Evolutionary conservation across 352 stramenopile genomes (phyloP).

Genomic region (Elongisporangium prolatum): DNA sequence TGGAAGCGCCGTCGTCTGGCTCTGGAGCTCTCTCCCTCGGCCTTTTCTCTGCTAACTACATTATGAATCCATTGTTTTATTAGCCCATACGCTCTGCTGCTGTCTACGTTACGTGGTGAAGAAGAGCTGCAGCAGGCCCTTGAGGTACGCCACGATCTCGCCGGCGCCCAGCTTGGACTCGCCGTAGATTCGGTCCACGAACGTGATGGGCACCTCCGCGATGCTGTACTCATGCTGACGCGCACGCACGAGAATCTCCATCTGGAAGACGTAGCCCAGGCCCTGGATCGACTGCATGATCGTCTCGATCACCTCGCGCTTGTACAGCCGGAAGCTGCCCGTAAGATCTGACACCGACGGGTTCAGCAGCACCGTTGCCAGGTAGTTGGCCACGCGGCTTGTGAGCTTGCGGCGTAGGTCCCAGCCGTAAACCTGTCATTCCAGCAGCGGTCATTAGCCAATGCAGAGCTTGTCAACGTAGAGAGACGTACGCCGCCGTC

Average conservation of each 20-base stretch:
- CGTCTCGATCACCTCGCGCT: slow-evolving; percentile 91
- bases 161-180: slow-evolving; percentile 97
- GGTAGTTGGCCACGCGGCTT: slow-evolving; percentile 96
- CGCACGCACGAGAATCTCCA: slow-evolving; percentile 98
- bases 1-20: not conserved
- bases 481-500: slow-evolving; percentile 87
- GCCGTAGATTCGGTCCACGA: slow-evolving; percentile 98
- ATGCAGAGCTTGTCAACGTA: not conserved
- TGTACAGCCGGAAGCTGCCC: slow-evolving; percentile 97
- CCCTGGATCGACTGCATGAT: slow-evolving; percentile 91
- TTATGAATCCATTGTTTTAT: slow-evolving; percentile 1
- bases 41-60: not conserved
- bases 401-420: slow-evolving; percentile 96
- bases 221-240: slow-evolving; percentile 90
- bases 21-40: not conserved
- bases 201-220: slow-evolving; percentile 96
- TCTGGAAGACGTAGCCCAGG: slow-evolving; percentile 98
- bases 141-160: slow-evolving; percentile 97
- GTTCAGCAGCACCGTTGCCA: slow-evolving; percentile 95
- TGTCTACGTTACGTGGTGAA: slow-evolving; percentile 82
- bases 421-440: slow-evolving; percentile 91
- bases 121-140: slow-evolving; percentile 94
- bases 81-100: not conserved
- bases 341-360: slow-evolving; percentile 95
- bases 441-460: not conserved